Conservation (phyloP, 192 early-diverging fungal genomes). For the Coemansia sp. region DNA sequence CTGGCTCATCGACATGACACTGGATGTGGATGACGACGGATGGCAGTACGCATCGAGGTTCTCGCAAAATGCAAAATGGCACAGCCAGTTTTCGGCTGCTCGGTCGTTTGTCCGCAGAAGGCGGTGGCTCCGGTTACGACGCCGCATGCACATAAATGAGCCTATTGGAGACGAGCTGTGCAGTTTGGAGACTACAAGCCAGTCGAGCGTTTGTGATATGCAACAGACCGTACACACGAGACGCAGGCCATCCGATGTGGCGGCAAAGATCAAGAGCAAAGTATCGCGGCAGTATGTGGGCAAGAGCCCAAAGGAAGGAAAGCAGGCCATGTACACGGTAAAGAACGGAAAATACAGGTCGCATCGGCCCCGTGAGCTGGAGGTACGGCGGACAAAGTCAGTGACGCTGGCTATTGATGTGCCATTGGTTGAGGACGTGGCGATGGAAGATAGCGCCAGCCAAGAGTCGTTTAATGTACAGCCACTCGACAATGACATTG, state of each 20-base stretch:
- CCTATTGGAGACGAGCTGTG: background rate
- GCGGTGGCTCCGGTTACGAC: conserved; percentile 15
- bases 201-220: background rate
- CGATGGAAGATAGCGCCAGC: too few species aligned
- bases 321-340: conserved; percentile 32
- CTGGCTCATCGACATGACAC: conserved; percentile 56
- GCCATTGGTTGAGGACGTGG: background rate
- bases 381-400: background rate
- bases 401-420: background rate
- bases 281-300: conserved; percentile 33
- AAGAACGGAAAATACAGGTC: conserved; percentile 43
- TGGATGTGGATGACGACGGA: conserved; percentile 54
- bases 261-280: conserved; percentile 36
- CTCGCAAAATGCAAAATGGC: conserved; percentile 20
- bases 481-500: background rate
- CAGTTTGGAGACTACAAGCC: background rate
- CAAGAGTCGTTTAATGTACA: too few species aligned
- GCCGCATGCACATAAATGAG: background rate
- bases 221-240: too few species aligned
- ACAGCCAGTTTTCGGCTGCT: conserved; percentile 13
- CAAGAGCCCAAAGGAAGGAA: conserved; percentile 17
- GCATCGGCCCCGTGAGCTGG: conserved; percentile 5
- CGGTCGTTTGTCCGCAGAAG: conserved; percentile 34
- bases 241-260: conserved; percentile 11
- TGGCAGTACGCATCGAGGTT: conserved; percentile 54